Evolutionary conservation across 176 grass and related monocot species (phyloP).

Genomic region (Aegilops bicornis): DNA sequence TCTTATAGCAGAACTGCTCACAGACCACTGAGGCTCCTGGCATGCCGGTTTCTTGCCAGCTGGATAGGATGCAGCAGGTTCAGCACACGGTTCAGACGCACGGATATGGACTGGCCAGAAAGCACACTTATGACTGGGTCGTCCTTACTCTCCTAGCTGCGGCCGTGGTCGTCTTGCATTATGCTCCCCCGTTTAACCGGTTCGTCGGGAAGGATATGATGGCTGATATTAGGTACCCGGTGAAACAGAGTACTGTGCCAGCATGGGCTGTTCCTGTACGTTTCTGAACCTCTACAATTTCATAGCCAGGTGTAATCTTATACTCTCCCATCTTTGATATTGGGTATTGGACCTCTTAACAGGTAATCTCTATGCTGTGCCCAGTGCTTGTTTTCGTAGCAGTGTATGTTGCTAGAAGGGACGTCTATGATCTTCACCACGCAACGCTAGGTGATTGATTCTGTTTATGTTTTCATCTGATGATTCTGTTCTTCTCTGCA

Average conservation of each 20-base stretch:
- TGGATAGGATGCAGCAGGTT: constrained; percentile 44
- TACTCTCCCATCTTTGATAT: neutral
- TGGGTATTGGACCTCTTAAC: neutral
- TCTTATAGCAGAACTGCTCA: neutral
- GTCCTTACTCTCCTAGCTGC: constrained; percentile 56
- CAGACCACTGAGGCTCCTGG: neutral
- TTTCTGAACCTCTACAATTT: constrained; percentile 21
- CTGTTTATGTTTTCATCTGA: neutral
- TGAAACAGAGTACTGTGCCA: constrained; percentile 63
- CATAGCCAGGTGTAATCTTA: neutral
- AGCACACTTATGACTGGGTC: constrained; percentile 68
- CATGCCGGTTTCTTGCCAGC: neutral
- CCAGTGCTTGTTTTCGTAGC: constrained; percentile 53
- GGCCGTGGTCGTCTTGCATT: constrained; percentile 45
- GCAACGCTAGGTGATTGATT: constrained; percentile 54
- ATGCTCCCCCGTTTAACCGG: constrained; percentile 53
- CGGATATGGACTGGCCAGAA: constrained; percentile 48
- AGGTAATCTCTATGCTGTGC: constrained; percentile 64
- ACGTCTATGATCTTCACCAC: constrained; percentile 89
- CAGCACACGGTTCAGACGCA: constrained; percentile 64
- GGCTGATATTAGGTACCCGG: constrained; percentile 68
- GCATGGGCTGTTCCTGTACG: constrained; percentile 72
- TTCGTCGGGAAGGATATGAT: constrained; percentile 74
- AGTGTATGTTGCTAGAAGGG: constrained; percentile 53
- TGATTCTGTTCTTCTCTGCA: neutral